These are phyloP conservation scores for Monilinia polystroma DNA, from an alignment of 2,329 filamentous ascomycete species.

Conservation along the genomic window DNA sequence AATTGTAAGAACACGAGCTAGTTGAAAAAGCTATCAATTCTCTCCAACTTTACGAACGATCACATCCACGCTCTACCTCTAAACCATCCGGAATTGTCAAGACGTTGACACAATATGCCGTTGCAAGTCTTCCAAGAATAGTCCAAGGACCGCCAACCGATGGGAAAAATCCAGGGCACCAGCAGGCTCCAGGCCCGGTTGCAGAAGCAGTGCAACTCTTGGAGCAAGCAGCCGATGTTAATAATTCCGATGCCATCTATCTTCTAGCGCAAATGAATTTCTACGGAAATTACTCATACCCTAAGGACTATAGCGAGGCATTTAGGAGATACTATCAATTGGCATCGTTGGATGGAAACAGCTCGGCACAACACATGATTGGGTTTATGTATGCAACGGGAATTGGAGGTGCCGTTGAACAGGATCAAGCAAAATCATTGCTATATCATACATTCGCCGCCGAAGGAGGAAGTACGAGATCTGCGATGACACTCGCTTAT, in stretches of 20 bases:
- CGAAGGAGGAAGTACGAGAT: constrained; percentile 74
- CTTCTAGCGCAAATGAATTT: constrained; percentile 94
- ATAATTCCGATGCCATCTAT: constrained; percentile 79
- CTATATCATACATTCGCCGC: constrained; percentile 95
- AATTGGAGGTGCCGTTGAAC: constrained; percentile 74
- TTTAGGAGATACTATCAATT: constrained; percentile 80
- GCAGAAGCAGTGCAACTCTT: constrained; percentile 58
- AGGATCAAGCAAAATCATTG: constrained; percentile 86
- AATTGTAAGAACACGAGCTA: constrained; percentile 36
- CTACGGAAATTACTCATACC: constrained; percentile 89
- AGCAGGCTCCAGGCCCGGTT: constrained; percentile 52
- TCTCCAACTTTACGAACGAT: constrained; percentile 39
- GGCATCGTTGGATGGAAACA: constrained; percentile 76
- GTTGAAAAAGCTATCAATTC: constrained; percentile 42
- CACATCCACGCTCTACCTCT: constrained; percentile 35
- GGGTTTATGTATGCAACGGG: constrained; percentile 96
- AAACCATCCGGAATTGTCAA: constrained; percentile 59
- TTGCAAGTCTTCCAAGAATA: constrained; percentile 60
- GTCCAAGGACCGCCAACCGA: constrained; percentile 56
- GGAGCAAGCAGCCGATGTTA: constrained; percentile 54
- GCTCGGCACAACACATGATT: constrained; percentile 92
- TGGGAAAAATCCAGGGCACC: constrained; percentile 28
- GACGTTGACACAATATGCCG: constrained; percentile 58
- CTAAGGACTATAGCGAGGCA: constrained; percentile 74
- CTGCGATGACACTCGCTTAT: constrained; percentile 91